Conservation (phyloP, 2,329 filamentous ascomycete genomes). For the Zymoseptoria pseudotritici region DNA sequence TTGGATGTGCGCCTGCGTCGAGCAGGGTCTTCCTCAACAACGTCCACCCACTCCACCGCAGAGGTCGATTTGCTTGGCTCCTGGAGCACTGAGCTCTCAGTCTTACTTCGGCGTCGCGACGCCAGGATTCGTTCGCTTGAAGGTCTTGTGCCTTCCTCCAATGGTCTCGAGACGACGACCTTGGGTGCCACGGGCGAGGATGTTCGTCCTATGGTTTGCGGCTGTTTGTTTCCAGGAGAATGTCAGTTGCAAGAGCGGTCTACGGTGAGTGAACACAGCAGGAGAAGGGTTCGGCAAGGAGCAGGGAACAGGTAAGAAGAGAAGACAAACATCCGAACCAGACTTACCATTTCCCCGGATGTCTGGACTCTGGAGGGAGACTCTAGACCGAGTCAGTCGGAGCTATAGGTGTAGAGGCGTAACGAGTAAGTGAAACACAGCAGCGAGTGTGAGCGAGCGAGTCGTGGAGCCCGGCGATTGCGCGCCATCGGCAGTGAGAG, state of each 20-base stretch:
- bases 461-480: constrained; percentile 14
- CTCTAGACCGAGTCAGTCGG: neutral
- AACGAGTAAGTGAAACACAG: constrained; percentile 9
- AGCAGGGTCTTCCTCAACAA: constrained; percentile 16
- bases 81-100: constrained; percentile 12
- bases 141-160: constrained; percentile 14
- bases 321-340: neutral
- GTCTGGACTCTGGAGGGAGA: neutral
- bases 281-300: neutral
- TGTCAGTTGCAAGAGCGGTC: neutral
- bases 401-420: neutral
- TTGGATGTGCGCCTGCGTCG: constrained; percentile 7
- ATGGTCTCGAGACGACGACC: constrained; percentile 18
- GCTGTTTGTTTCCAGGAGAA: neutral
- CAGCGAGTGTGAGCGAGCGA: constrained; percentile 1
- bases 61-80: constrained; percentile 13
- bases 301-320: neutral
- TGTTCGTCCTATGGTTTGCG: neutral
- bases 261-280: neutral
- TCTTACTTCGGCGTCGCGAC: constrained; percentile 17
- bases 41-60: constrained; percentile 23
- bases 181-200: constrained; percentile 11
- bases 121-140: constrained; percentile 9
- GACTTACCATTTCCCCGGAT: neutral
- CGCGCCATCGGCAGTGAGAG: constrained; percentile 7